These are phyloP conservation scores for Cyclotella choctawhatcheeana DNA, from an alignment of 108 stramenopile species.

Conservation along the genomic window DNA sequence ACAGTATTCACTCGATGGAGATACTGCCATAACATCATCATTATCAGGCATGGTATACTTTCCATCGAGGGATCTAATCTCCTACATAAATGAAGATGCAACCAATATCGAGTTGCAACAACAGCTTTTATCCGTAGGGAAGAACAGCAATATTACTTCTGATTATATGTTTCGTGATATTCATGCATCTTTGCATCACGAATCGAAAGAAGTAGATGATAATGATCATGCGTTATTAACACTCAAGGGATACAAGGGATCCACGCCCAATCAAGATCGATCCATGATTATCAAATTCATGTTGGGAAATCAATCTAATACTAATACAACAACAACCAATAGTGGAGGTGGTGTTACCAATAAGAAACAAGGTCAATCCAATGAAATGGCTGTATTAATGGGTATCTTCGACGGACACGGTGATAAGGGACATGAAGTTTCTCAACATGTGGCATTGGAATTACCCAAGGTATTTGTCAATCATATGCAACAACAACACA, in stretches of 20 bases:
- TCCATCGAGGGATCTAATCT: background rate
- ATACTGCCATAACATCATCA: background rate
- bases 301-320: no score
- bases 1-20: background rate
- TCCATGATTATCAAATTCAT: background rate
- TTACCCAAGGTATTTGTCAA: slow-evolving; percentile 56
- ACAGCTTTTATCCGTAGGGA: background rate
- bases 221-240: slow-evolving; percentile 5
- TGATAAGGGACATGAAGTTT: slow-evolving; percentile 60
- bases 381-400: slow-evolving; percentile 54
- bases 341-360: background rate
- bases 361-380: background rate
- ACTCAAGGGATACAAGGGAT: background rate
- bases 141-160: no score
- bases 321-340: background rate
- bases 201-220: background rate
- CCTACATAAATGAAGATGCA: background rate
- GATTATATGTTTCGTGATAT: background rate
- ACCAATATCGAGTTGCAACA: background rate
- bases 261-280: slow-evolving; percentile 10
- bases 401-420: slow-evolving; percentile 86
- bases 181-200: background rate
- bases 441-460: slow-evolving; percentile 55
- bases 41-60: slow-evolving; percentile 4
- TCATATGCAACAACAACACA: slow-evolving; percentile 35